A percentile compares a stretch with the other conserved stretches of the same genome.
Conservation (phyloP, 2,329 filamentous ascomycete genomes). For the Aspergillus fumigatus region DNA sequence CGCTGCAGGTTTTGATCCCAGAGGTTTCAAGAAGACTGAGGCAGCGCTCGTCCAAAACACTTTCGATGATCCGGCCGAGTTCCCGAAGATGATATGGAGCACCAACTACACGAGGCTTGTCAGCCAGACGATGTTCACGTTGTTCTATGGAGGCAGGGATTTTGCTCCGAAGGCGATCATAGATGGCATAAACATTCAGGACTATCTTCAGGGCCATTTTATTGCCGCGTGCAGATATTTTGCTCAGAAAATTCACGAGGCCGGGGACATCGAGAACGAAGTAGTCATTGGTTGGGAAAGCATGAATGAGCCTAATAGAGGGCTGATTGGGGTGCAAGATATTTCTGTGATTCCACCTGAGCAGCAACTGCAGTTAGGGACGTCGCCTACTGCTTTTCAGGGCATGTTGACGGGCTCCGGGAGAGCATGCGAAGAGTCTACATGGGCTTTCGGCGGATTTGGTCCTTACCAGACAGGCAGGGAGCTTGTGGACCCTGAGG, state of each 20-base stretch:
- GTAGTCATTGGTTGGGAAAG: slow-evolving; percentile 95
- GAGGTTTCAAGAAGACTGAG: slow-evolving; percentile 78
- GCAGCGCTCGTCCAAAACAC: slow-evolving; percentile 94
- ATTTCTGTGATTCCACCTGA: slow-evolving; percentile 76
- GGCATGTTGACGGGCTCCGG: slow-evolving; percentile 88
- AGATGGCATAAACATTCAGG: slow-evolving; percentile 91
- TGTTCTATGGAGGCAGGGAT: slow-evolving; percentile 86
- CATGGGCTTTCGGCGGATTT: slow-evolving; percentile 89
- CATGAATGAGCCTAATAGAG: slow-evolving; percentile 90
- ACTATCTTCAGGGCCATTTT: slow-evolving; percentile 87
- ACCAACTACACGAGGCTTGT: slow-evolving; percentile 91
- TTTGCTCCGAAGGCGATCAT: slow-evolving; percentile 97
- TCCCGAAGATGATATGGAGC: slow-evolving; percentile 99
- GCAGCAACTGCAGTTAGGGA: slow-evolving; percentile 87
- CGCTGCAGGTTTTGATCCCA: slow-evolving; percentile 84
- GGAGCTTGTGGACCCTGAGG: slow-evolving; percentile 79
- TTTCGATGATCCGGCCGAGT: slow-evolving; percentile 75
- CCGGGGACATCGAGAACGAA: slow-evolving; percentile 79
- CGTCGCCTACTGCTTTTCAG: slow-evolving; percentile 91
- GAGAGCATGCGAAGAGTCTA: slow-evolving; percentile 80
- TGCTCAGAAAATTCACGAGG: slow-evolving; percentile 79
- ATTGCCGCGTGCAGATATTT: slow-evolving; percentile 74
- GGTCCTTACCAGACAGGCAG: slow-evolving; percentile 87
- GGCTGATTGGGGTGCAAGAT: slow-evolving; percentile 78
- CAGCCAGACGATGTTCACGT: slow-evolving; percentile 83